Evolutionary conservation across 345 rosid species (phyloP), one percentile per base, ranked within the genome.

Genomic region (Atalantia buxifolia): DNA sequence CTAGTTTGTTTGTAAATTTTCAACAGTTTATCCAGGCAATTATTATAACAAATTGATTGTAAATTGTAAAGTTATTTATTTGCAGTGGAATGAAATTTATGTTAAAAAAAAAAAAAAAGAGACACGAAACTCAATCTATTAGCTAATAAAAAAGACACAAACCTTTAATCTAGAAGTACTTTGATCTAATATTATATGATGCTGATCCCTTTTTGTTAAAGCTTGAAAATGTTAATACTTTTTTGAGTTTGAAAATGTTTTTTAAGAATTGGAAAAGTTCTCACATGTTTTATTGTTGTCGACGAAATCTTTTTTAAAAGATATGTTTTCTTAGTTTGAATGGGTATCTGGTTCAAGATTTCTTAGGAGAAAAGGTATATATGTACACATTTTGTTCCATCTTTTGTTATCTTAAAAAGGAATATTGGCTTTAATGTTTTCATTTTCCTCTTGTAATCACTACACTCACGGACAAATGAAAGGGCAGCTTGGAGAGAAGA

Each of bases 261-360:
- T 36, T 45, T 21, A 21, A 4, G 61, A 3, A 28, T 3, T 12
- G 53, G 36, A 45, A 73, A 30, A 33, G 36, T 8, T 9, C 45
- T 25, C 30, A 2, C 61, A 64, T 48, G 70, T 75, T 45, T 45
- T 24, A 19, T 30, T 40, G 19, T 45, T 64, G 60, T 45, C 60
- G 7, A 75, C 60, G 7, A 75, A n/a, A 35, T 50, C 77, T 62
- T 42, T 63, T 9, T 30, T 10, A 22, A 75, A 75, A 30, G 33
- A 61, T 13, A 59, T 2, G 2, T 4, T 22, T 33, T 18, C 4
- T 13, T 1, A 0, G 69, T 65, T 18, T 72, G 36, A 60, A 74
- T 1, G 78, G 56, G 79, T 40, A 76, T 76, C 79, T 48, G 64
- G 65, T 76, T 53, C 79, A 76, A 55, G 71, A 67, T 76, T 76